Evolutionary conservation across 2,329 filamentous ascomycete species (phyloP).

Genomic region (Xylaria sp.): DNA sequence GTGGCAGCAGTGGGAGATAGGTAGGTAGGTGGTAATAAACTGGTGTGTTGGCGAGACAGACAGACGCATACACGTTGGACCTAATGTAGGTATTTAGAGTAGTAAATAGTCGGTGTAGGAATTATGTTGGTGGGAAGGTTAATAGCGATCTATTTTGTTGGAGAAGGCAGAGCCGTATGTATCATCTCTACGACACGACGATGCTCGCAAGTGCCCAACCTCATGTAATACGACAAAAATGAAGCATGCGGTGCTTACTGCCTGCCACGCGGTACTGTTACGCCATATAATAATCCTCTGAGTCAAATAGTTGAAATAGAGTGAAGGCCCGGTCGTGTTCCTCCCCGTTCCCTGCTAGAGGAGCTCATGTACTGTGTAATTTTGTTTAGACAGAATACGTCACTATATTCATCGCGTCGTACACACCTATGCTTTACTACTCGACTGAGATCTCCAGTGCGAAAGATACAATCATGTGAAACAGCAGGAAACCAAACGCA

Average conservation of each 20-base stretch:
- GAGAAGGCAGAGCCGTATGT: not conserved
- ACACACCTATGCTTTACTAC: not conserved
- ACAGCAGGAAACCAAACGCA: slow-evolving; percentile 13
- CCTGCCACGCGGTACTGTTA: slow-evolving; percentile 4
- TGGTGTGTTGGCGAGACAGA: slow-evolving; percentile 38
- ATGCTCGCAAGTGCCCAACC: not conserved
- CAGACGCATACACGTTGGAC: not conserved
- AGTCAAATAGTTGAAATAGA: not conserved
- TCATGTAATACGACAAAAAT: not conserved
- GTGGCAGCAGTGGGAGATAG: too few species aligned
- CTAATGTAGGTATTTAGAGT: not conserved
- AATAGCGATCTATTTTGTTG: slow-evolving; percentile 5
- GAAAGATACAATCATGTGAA: slow-evolving; percentile 1
- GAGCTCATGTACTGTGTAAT: not conserved
- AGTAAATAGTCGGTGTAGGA: slow-evolving; percentile 35
- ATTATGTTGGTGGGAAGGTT: not conserved
- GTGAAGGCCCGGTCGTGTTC: not conserved
- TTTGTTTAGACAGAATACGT: not conserved
- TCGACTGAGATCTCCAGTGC: not conserved
- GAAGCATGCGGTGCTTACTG: not conserved
- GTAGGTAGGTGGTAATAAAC: not conserved
- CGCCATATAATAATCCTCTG: not conserved
- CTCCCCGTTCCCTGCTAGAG: not conserved
- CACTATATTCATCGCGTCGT: not conserved
- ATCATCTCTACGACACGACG: not conserved